phyloP scores from a whole-genome alignment of 2,329 filamentous ascomycete genomes.

The Penicillium sclerotigenum region DNA sequence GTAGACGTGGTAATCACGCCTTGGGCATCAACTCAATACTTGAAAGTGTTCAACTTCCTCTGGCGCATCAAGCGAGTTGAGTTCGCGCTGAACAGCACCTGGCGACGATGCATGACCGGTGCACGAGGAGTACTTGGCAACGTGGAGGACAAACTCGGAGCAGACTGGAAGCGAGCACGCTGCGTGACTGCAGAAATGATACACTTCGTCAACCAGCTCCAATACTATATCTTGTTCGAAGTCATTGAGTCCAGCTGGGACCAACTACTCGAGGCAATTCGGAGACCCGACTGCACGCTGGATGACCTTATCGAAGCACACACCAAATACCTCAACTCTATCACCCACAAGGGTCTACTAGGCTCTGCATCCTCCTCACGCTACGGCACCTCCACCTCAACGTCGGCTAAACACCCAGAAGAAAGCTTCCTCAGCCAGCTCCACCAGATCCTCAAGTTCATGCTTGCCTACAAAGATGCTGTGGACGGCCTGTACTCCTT shows the following conservation, averaged over 20 bases:
- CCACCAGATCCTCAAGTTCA: slow-evolving; percentile 85
- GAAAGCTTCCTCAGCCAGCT: slow-evolving; percentile 86
- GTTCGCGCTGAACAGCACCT: slow-evolving; percentile 84
- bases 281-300: slow-evolving; percentile 80
- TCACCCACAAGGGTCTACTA: slow-evolving; percentile 92
- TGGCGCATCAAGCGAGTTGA: slow-evolving; percentile 98
- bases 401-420: slow-evolving; percentile 51
- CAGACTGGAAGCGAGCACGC: slow-evolving; percentile 86
- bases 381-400: slow-evolving; percentile 25
- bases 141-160: slow-evolving; percentile 66
- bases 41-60: slow-evolving; percentile 98
- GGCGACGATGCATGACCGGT: slow-evolving; percentile 94
- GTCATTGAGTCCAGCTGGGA: slow-evolving; percentile 97
- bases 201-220: slow-evolving; percentile 92
- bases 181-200: slow-evolving; percentile 96
- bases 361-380: slow-evolving; percentile 56
- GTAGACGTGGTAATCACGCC: slow-evolving; percentile 96
- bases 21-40: slow-evolving; percentile 91
- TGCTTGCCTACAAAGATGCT: slow-evolving; percentile 89
- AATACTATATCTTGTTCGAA: slow-evolving; percentile 98
- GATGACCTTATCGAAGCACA: slow-evolving; percentile 95
- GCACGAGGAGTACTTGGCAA: slow-evolving; percentile 83
- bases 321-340: slow-evolving; percentile 82
- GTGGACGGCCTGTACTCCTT: slow-evolving; percentile 94
- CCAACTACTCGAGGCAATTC: slow-evolving; percentile 77